phyloP scores from a whole-genome alignment of 2,329 filamentous ascomycete genomes.

The Colletotrichum filicis region DNA sequence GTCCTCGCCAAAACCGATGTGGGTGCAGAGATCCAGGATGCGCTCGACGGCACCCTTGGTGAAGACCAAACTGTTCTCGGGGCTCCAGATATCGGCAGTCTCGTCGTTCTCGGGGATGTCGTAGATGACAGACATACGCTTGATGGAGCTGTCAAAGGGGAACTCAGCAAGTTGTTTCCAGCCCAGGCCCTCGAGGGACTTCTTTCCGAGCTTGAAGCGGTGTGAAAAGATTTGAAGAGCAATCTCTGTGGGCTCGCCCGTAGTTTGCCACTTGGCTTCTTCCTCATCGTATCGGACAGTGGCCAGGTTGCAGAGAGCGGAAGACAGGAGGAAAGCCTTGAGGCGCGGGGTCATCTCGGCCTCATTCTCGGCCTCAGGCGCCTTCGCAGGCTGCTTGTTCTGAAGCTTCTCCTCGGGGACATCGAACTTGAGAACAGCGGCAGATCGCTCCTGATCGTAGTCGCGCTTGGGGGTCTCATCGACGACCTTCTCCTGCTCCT shows the following conservation, averaged over 20 bases:
- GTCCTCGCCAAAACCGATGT: conserved; percentile 55
- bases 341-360: conserved; percentile 62
- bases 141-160: conserved; percentile 82
- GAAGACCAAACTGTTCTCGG: conserved; percentile 63
- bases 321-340: conserved; percentile 62
- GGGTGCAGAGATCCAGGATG: conserved; percentile 66
- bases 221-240: conserved; percentile 79
- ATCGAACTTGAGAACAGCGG: conserved; percentile 70
- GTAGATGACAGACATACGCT: conserved; percentile 84
- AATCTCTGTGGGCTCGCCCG: conserved; percentile 71
- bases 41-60: conserved; percentile 73
- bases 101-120: conserved; percentile 55
- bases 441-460: conserved; percentile 69
- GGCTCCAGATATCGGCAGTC: conserved; percentile 49
- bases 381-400: conserved; percentile 46
- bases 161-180: conserved; percentile 77
- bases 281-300: conserved; percentile 66
- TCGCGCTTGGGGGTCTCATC: conserved; percentile 58
- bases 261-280: conserved; percentile 71
- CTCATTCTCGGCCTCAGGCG: conserved; percentile 45
- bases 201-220: conserved; percentile 71
- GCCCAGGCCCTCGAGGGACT: conserved; percentile 59
- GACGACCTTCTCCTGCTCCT: conserved; percentile 44
- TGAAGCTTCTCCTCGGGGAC: conserved; percentile 66
- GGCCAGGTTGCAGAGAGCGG: conserved; percentile 74